Base-by-base conservation (phyloP, 352 stramenopile species). In the Halophytophthora polymorphica region DNA sequence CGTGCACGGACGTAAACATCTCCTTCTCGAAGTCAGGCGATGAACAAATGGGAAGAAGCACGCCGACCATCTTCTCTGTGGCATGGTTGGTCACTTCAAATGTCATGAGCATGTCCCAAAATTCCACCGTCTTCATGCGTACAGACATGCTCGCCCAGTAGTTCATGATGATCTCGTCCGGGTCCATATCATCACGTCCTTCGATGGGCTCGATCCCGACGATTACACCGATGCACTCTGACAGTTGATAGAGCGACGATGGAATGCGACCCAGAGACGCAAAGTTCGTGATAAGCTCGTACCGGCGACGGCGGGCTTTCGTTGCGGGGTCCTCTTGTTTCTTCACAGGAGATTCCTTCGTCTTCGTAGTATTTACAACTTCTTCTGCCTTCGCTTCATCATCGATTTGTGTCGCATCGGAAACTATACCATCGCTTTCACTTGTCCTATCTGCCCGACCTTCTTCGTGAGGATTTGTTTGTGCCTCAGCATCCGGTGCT, bases 151-250 rank as follows among this genome's bases (percentile, higher is more conserved):
- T 79, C 22, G 79, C 46, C 77, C 79, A 88, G 37, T 90, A 92
- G 43, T 90, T 73, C 66, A 88, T 83, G 23, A 89, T 65, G 13
- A 85, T 66, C 43, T 89, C 81, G 14, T 90, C 80, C 3, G 73
- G 72, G 44, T 92, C 78, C 45, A 87, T 59, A 33, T 88, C 77
- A 50, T 90, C 79, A 11, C 39, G 77, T 0, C 62, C 58, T 54
- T 86, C 65, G 2, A 89, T 58, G 2, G 82, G 74, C 34, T 81
- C 61, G 12, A 92, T 78, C 6, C 56, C 61, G n/a, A 89, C 65
- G 18, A 92, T 75, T 11, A 89, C 40, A 6, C 82, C 77, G 19
- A 90, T 36, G 25, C 79, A 92, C 42, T 90, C 79, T 0, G 77
- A 71, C 2, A 92, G 58, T 23, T 88, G 77, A 13, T 73, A 77